Percentiles rank a stretch among this genome's conserved stretches.
phyloP scores from a whole-genome alignment of 352 stramenopile species.

The Phytophthora kernoviae region DNA sequence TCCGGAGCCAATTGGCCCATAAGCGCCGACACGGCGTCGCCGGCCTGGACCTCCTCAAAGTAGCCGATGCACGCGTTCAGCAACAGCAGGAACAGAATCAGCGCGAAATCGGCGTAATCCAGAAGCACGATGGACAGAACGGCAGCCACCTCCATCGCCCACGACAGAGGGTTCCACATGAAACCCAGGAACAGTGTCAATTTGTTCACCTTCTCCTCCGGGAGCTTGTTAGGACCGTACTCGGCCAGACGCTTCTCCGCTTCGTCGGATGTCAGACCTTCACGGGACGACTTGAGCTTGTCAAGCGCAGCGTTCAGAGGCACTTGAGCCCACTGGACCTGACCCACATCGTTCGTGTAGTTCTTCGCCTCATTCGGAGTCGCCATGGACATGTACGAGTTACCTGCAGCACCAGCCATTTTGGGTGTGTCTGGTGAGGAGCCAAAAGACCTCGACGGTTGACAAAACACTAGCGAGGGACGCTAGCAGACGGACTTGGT shows the following conservation, averaged over 20 bases:
- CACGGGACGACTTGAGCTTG: slow-evolving; percentile 76
- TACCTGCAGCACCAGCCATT: slow-evolving; percentile 56
- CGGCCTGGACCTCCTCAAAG: slow-evolving; percentile 86
- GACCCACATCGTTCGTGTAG: slow-evolving; percentile 83
- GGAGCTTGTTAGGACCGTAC: slow-evolving; percentile 85
- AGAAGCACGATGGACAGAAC: slow-evolving; percentile 78
- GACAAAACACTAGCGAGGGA: not conserved
- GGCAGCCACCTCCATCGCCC: slow-evolving; percentile 79
- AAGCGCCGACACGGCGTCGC: slow-evolving; percentile 86
- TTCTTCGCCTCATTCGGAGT: slow-evolving; percentile 82
- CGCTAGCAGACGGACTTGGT: slow-evolving; percentile 6
- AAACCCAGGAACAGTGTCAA: slow-evolving; percentile 77
- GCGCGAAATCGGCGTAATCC: slow-evolving; percentile 76
- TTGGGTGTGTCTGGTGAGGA: slow-evolving; percentile 33
- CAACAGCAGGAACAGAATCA: slow-evolving; percentile 75
- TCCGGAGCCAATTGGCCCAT: slow-evolving; percentile 89
- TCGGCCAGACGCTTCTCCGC: slow-evolving; percentile 72
- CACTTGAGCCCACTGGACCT: slow-evolving; percentile 6
- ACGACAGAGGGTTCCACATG: slow-evolving; percentile 87
- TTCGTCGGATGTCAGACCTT: slow-evolving; percentile 77
- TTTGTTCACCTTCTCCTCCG: slow-evolving; percentile 81
- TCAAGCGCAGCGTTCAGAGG: slow-evolving; percentile 83
- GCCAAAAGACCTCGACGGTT: slow-evolving; percentile 21
- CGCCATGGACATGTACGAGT: slow-evolving; percentile 80
- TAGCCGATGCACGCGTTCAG: slow-evolving; percentile 81